Evolutionary conservation across 306 rosid genomes (phyloP).

Genomic region (Sphenostylis stenocarpa): DNA sequence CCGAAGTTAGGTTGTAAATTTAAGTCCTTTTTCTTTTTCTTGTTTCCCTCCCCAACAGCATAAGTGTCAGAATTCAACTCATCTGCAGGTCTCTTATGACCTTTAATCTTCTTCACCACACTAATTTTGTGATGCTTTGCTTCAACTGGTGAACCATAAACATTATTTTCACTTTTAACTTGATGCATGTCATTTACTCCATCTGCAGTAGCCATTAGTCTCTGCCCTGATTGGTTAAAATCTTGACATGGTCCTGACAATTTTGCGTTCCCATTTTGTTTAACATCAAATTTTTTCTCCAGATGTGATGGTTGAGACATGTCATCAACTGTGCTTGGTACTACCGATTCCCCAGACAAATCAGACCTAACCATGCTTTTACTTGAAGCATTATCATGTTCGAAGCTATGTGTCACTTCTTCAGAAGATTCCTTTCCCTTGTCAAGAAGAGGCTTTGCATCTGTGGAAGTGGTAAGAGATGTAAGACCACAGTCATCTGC

Average conservation of each 20-base stretch:
- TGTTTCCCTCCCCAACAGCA: conserved; percentile 56
- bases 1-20: conserved; percentile 43
- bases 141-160: conserved; percentile 8
- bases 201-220: conserved; percentile 34
- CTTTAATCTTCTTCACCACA: conserved; percentile 55
- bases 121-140: conserved; percentile 42
- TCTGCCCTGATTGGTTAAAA: conserved; percentile 31
- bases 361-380: conserved; percentile 37
- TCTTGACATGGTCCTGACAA: not conserved
- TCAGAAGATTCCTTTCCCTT: conserved; percentile 41
- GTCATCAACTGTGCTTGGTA: conserved; percentile 34
- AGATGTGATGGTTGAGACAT: conserved; percentile 40
- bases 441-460: conserved; percentile 49
- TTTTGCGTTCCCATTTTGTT: conserved; percentile 31
- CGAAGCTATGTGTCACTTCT: conserved; percentile 28
- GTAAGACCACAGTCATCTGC: conserved; percentile 34
- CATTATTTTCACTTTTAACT: not conserved
- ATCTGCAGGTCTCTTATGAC: conserved; percentile 53
- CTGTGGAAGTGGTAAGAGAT: conserved; percentile 32
- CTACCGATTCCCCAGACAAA: conserved; percentile 39
- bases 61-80: conserved; percentile 47
- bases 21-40: conserved; percentile 57
- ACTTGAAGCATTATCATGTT: conserved; percentile 26
- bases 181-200: conserved; percentile 19
- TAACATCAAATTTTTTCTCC: conserved; percentile 39